These are phyloP conservation scores for Aspergillus cristatus DNA, from an alignment of 495 filamentous ascomycete species.

Conservation along the genomic window DNA sequence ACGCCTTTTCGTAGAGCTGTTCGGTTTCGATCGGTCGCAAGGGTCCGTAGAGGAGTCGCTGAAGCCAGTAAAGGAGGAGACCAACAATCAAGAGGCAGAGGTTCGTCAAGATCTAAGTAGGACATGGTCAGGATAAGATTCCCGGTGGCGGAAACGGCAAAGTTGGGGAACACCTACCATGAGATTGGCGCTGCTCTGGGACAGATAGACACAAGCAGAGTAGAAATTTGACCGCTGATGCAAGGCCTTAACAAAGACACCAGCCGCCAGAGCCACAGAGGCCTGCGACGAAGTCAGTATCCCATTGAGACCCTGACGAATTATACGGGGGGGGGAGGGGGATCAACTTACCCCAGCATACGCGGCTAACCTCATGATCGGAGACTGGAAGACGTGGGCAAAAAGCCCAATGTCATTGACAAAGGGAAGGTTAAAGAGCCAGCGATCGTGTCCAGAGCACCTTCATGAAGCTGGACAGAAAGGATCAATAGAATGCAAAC, in stretches of 20 bases:
- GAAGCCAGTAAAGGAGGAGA: constrained; percentile 73
- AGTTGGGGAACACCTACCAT: constrained; percentile 50
- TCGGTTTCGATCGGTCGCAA: constrained; percentile 91
- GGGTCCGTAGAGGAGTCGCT: constrained; percentile 82
- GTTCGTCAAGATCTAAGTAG: constrained; percentile 72
- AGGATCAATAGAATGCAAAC: neutral
- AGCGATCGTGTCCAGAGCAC: constrained; percentile 8
- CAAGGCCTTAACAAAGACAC: constrained; percentile 80
- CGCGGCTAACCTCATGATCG: constrained; percentile 43
- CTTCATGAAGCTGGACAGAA: constrained; percentile 12
- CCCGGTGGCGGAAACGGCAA: neutral
- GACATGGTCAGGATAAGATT: constrained; percentile 1
- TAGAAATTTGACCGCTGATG: constrained; percentile 97
- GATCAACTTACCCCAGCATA: constrained; percentile 40
- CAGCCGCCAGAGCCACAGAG: constrained; percentile 69
- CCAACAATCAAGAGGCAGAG: constrained; percentile 68
- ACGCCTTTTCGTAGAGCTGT: constrained; percentile 92
- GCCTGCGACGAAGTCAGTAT: constrained; percentile 35
- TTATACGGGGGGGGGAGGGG: constrained; percentile 4
- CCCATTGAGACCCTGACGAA: too few species aligned
- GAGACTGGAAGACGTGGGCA: constrained; percentile 12
- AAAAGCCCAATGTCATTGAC: constrained; percentile 25
- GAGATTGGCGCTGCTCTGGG: constrained; percentile 88
- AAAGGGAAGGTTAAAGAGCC: constrained; percentile 9
- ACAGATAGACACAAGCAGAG: constrained; percentile 88